Conservation (phyloP, 2,329 filamentous ascomycete species). For the Aspergillus sp. region DNA sequence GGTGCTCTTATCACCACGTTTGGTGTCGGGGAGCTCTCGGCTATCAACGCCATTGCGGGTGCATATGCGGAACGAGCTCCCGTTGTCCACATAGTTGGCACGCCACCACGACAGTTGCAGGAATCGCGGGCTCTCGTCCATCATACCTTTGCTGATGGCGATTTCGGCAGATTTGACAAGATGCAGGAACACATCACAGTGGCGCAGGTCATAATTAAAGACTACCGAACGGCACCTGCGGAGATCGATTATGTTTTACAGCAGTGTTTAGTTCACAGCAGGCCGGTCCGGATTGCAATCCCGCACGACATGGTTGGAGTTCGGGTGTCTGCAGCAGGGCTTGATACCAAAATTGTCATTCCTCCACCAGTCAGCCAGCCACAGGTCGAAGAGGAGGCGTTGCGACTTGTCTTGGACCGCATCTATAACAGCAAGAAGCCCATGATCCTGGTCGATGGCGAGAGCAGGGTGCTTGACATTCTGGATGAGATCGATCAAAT, state of each 20-base stretch:
- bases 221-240: constrained; percentile 39
- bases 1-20: constrained; percentile 23
- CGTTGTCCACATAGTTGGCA: constrained; percentile 56
- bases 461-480: constrained; percentile 35
- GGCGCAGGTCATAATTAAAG: constrained; percentile 41
- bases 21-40: constrained; percentile 61
- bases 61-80: constrained; percentile 67
- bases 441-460: constrained; percentile 47
- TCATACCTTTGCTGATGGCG: constrained; percentile 60
- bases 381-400: constrained; percentile 9
- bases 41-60: constrained; percentile 66
- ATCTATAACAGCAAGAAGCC: constrained; percentile 42
- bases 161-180: constrained; percentile 44
- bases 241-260: constrained; percentile 47
- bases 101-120: constrained; percentile 41
- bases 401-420: constrained; percentile 30
- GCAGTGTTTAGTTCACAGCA: constrained; percentile 47
- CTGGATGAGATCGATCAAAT: constrained; percentile 37
- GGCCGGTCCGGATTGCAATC: constrained; percentile 50
- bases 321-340: constrained; percentile 7
- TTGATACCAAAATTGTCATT: constrained; percentile 7
- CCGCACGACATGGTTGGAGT: constrained; percentile 46
- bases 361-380: constrained; percentile 3
- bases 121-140: constrained; percentile 46
- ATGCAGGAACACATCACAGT: constrained; percentile 46